phyloP scores from a whole-genome alignment of 805 yeast genomes.

The Barnettozyma californica region DNA sequence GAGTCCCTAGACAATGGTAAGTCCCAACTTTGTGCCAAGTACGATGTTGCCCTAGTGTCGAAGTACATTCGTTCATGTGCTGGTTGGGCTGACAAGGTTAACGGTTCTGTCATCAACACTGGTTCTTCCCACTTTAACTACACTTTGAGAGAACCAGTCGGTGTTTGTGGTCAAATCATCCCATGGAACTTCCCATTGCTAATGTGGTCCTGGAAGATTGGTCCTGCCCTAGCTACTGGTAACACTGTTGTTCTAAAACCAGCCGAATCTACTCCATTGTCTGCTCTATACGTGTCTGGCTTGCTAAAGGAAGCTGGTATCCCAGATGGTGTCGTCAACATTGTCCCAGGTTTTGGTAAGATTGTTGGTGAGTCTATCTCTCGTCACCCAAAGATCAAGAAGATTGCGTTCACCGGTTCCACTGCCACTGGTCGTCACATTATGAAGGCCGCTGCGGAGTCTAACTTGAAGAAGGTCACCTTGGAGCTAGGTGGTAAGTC shows the following conservation, averaged over 20 bases:
- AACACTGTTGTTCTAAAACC: conserved; percentile 82
- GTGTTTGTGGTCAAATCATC: conserved; percentile 84
- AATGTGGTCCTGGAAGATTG: conserved; percentile 84
- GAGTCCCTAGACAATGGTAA: conserved; percentile 92
- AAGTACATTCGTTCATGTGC: conserved; percentile 79
- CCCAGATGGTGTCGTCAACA: conserved; percentile 78
- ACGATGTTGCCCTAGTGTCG: conserved; percentile 70
- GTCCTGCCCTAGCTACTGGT: conserved; percentile 84
- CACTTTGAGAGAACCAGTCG: conserved; percentile 76
- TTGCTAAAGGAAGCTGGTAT: conserved; percentile 70
- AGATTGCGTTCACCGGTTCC: conserved; percentile 86
- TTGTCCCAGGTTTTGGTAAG: conserved; percentile 75
- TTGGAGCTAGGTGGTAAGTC: conserved; percentile 97
- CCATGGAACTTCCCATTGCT: conserved; percentile 93
- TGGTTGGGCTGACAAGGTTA: conserved; percentile 70
- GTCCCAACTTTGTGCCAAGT: conserved; percentile 63
- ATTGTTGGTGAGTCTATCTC: conserved; percentile 69
- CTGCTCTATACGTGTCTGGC: conserved; percentile 64
- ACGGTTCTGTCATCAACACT: conserved; percentile 54
- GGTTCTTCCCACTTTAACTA: conserved; percentile 59
- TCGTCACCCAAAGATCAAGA: conserved; percentile 63
- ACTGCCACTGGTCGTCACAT: conserved; percentile 82
- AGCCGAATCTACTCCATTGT: conserved; percentile 82
- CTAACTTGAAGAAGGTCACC: conserved; percentile 84
- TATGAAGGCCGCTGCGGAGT: conserved; percentile 74